Evolutionary conservation across 768 basidiomycete species (phyloP).

Genomic region (Rhizopogon sp.): DNA sequence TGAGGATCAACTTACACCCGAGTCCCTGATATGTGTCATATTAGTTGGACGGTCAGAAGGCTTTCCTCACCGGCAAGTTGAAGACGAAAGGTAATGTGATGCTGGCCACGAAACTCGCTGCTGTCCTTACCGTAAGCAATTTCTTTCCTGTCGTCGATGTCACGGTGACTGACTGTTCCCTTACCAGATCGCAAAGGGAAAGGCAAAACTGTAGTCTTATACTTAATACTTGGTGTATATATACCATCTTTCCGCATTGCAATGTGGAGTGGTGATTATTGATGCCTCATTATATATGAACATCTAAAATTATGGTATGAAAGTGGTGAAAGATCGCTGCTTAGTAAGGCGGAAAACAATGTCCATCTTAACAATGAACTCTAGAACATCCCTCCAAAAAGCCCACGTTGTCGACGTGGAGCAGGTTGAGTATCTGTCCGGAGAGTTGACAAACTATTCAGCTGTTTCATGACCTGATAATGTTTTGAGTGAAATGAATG

Average conservation of each 20-base stretch:
- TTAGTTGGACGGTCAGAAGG: constrained; percentile 87
- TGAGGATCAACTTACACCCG: not conserved
- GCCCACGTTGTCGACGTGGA: constrained; percentile 68
- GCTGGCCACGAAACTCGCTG: constrained; percentile 88
- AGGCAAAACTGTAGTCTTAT: constrained; percentile 37
- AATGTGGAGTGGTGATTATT: constrained; percentile 12
- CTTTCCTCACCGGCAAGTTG: constrained; percentile 92
- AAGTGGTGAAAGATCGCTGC: constrained; percentile 2
- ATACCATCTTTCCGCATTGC: not conserved
- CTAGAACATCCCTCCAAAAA: constrained; percentile 74
- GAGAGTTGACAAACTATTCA: constrained; percentile 86
- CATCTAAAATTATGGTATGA: not conserved
- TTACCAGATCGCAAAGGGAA: constrained; percentile 27
- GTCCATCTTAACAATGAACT: constrained; percentile 6
- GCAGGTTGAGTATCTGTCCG: constrained; percentile 76
- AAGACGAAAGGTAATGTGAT: constrained; percentile 92
- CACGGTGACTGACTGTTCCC: not conserved
- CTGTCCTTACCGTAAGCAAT: constrained; percentile 66
- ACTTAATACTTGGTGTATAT: not conserved
- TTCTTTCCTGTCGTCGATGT: not conserved
- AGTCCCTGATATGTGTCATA: not conserved
- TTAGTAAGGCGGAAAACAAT: not conserved
- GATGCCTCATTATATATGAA: constrained; percentile 12
- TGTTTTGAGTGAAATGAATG: constrained; percentile 4
- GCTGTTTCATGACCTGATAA: constrained; percentile 87